phyloP scores from a whole-genome alignment of 176 grass and related monocot species.

The Phoenix roebelenii region DNA sequence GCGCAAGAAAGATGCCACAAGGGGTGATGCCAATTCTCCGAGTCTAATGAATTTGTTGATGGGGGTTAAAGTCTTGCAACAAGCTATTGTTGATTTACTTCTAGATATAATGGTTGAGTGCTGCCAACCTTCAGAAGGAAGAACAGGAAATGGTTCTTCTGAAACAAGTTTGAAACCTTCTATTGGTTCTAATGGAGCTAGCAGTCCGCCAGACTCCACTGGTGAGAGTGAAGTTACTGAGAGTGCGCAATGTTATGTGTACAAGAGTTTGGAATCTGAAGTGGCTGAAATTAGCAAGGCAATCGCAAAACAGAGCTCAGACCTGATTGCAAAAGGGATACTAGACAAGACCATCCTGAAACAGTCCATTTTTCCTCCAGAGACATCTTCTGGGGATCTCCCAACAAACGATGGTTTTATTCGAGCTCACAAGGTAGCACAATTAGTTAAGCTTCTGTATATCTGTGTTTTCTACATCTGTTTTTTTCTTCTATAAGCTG shows the following conservation, averaged over 20 bases:
- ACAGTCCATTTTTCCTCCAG: constrained; percentile 28
- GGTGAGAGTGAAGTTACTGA: constrained; percentile 36
- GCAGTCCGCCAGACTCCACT: constrained; percentile 38
- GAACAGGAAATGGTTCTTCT: constrained; percentile 39
- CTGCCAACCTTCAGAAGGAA: constrained; percentile 71
- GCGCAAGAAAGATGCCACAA: constrained; percentile 47
- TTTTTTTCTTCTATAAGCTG: constrained; percentile 22
- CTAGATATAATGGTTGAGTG: constrained; percentile 97
- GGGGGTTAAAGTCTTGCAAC: constrained; percentile 82
- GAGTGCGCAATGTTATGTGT: constrained; percentile 26
- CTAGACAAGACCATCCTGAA: constrained; percentile 27
- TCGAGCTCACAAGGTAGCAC: constrained; percentile 32
- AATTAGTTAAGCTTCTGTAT: constrained; percentile 4
- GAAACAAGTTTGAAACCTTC: constrained; percentile 45
- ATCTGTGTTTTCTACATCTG: not conserved
- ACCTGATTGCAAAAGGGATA: constrained; percentile 30
- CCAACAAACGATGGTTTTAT: constrained; percentile 36
- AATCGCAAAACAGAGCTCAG: constrained; percentile 26
- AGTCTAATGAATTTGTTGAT: constrained; percentile 81
- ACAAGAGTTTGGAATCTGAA: constrained; percentile 26
- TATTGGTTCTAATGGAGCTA: constrained; percentile 49
- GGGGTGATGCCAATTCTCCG: constrained; percentile 40
- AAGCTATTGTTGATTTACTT: constrained; percentile 90
- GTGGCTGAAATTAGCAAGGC: constrained; percentile 26
- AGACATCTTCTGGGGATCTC: constrained; percentile 36